Evolutionary conservation across 78 protist genomes (phyloP).

Genomic region (Blattamonas nauphoetae): DNA sequence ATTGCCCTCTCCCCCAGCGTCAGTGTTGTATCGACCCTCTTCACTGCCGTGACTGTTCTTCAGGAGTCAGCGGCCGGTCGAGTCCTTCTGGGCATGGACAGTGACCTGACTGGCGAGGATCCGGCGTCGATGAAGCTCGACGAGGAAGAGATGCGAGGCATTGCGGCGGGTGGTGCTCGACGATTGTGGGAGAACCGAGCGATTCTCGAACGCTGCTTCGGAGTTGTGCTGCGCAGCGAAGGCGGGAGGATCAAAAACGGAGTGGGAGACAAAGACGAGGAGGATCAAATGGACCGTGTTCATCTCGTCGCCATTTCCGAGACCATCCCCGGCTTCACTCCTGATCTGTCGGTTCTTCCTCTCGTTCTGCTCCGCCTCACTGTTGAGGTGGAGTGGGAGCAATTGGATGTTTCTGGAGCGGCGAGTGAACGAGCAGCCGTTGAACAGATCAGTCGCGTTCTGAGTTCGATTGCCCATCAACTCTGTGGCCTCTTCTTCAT

Average conservation of each 20-base stretch:
- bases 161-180: background rate
- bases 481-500: constrained; percentile 33
- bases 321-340: constrained; percentile 48
- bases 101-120: background rate
- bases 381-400: constrained; percentile 50
- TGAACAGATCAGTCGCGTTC: background rate
- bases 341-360: constrained; percentile 47
- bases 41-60: background rate
- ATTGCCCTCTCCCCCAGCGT: background rate
- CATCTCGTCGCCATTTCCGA: constrained; percentile 37
- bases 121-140: background rate
- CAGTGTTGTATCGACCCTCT: background rate
- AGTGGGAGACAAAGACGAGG: background rate
- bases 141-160: background rate
- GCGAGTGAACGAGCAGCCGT: background rate
- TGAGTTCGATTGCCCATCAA: constrained; percentile 19
- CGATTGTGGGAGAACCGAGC: background rate
- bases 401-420: constrained; percentile 45
- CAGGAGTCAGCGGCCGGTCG: background rate
- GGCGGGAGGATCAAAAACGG: background rate
- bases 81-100: background rate
- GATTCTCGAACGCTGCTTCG: background rate
- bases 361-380: constrained; percentile 41
- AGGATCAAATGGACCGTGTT: constrained; percentile 6
- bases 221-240: background rate